A percentile compares a stretch with the other conserved stretches of the same genome.
Evolutionary conservation across 2,329 filamentous ascomycete genomes (phyloP).

Genomic region (Talaromyces islandicus): DNA sequence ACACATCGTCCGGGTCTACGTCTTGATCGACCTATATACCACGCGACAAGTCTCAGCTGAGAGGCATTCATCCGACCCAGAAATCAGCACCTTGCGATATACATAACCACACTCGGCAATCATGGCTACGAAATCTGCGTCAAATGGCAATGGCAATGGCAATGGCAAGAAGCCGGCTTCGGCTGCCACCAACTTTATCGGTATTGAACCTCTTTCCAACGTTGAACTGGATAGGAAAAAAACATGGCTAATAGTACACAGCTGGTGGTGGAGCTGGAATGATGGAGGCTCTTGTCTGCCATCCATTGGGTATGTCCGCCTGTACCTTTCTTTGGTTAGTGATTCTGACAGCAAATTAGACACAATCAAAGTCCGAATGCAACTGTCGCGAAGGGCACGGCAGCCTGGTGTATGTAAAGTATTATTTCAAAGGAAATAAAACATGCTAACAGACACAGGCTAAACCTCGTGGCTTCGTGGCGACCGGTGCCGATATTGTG

Average conservation of each 20-base stretch:
- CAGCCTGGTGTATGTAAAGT: conserved; percentile 61
- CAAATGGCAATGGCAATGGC: conserved; percentile 16
- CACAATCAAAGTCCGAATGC: conserved; percentile 99
- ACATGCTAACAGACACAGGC: conserved; percentile 30
- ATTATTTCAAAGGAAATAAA: neutral
- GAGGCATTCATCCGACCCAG: neutral
- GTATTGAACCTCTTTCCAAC: conserved; percentile 48
- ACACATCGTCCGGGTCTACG: neutral
- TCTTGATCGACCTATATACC: no score
- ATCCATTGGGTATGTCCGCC: conserved; percentile 68
- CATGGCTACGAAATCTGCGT: neutral
- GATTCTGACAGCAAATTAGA: conserved; percentile 46
- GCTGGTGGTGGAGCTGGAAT: conserved; percentile 95
- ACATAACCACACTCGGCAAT: neutral
- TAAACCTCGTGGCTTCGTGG: conserved; percentile 79
- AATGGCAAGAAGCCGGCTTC: conserved; percentile 68
- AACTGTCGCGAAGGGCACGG: conserved; percentile 80
- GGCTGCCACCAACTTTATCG: conserved; percentile 84
- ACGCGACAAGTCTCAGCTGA: neutral
- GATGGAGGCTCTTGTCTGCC: conserved; percentile 97
- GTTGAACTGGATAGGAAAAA: conserved; percentile 7
- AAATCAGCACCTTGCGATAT: neutral
- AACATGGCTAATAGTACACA: conserved; percentile 33
- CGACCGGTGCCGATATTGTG: conserved; percentile 80
- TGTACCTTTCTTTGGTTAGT: conserved; percentile 3